Base-by-base conservation (phyloP, 306 rosid genomes). In the Rosa lucieae region DNA sequence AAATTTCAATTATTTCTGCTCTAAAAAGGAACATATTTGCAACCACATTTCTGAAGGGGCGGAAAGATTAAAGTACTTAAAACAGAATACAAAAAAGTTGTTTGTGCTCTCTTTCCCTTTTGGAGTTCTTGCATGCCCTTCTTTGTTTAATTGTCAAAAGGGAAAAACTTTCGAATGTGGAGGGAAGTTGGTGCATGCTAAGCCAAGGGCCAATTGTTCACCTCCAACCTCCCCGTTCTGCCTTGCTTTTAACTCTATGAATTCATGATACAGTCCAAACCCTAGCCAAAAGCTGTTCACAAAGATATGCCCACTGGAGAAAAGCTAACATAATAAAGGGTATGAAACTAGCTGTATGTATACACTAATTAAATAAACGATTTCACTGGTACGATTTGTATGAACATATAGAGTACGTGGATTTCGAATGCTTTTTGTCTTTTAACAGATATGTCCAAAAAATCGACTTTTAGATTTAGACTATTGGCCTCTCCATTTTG, bases 201-300 rank as follows among this genome's bases (percentile, higher is more conserved):
- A n/a, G 15, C 3, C n/a, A 18, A 39, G 67, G 35, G 67, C 77
- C 62, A 74, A 74, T 74, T 74, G 53, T 55, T 56, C 40, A 42
- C 52, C 13, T 74, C 63, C 52, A 56, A 23, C 35, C 53, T 35
- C 26, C 26, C 56, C 23, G 26, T 58, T 59, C 69, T 58, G 6
- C 37, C 8, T 58, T 74, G 42, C 10, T 58, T 51, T 12, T 74
- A n/a, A 40, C 61, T 4, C 68, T 56, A 10, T 26, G 37, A 10
- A 5, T 10, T 47, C 67, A 61, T 3, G 20, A 74, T 53, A 37
- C 7, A 42, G 39, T 58, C 69, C 69, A 74, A 74, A 48, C 23
- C 55, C 51, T 74, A 55, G 48, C 55, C 53, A 58, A 51, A 58
- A 21, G 32, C 65, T 21, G 12, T 9, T 8, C 8, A 58, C 29